Conservation (phyloP, 163 green algal species). For the Volvox carteri region DNA sequence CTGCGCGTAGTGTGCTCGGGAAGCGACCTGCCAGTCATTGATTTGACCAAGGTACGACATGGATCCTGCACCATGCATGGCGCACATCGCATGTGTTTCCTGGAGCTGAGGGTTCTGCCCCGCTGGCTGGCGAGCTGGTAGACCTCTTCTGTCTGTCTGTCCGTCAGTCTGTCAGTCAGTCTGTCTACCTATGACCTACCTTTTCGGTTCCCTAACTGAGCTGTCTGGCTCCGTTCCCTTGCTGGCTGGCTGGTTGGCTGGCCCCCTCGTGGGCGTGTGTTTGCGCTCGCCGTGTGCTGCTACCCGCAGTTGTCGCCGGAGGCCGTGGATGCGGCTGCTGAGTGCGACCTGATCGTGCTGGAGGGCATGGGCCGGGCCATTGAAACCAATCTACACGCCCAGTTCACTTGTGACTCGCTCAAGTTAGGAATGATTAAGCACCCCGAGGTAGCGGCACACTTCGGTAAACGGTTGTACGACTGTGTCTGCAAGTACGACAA, state of each 20-base stretch:
- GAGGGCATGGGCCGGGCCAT: slow-evolving; percentile 92
- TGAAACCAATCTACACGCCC: slow-evolving; percentile 86
- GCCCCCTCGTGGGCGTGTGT: too few relatives aligned
- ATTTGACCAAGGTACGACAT: slow-evolving; percentile 72
- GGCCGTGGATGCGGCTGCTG: slow-evolving; percentile 73
- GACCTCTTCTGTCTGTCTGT: too few relatives aligned
- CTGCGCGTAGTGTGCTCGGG: slow-evolving; percentile 71
- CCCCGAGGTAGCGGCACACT: slow-evolving; percentile 80
- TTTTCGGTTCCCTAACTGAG: too few relatives aligned
- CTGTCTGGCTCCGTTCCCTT: too few relatives aligned
- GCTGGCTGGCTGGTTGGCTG: too few relatives aligned
- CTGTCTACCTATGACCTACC: too few relatives aligned
- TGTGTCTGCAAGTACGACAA: slow-evolving; percentile 64
- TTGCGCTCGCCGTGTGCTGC: too few relatives aligned
- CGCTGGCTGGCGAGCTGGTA: too few relatives aligned
- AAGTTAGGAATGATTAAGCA: slow-evolving; percentile 80
- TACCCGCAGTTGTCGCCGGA: slow-evolving; percentile 72
- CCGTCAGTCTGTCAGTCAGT: too few relatives aligned
- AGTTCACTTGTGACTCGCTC: slow-evolving; percentile 67
- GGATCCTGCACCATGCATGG: too few relatives aligned
- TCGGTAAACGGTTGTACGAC: slow-evolving; percentile 77
- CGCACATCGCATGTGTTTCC: too few relatives aligned
- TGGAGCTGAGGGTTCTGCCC: too few relatives aligned
- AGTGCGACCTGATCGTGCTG: slow-evolving; percentile 86
- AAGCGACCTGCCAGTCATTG: slow-evolving; percentile 85